A percentile compares a stretch with the other conserved stretches of the same genome.
These are phyloP conservation scores for Trypanosoma platydactyli DNA, from an alignment of 208 protist genomes.

Conservation along the genomic window DNA sequence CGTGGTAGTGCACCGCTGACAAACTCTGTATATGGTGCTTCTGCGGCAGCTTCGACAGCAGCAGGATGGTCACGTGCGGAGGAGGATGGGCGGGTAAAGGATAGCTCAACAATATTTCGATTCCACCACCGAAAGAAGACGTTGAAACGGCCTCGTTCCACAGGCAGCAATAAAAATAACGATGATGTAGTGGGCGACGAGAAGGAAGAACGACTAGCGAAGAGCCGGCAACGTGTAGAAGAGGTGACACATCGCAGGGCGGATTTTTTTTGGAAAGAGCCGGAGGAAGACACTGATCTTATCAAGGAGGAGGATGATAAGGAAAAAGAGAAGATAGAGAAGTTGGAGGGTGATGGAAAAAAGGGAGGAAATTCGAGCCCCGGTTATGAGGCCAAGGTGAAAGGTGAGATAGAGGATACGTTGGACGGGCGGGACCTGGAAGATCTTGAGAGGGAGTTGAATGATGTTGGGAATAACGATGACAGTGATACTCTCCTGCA, in stretches of 20 bases:
- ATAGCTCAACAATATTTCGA: slow-evolving; percentile 81
- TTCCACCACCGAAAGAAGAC: slow-evolving; percentile 46
- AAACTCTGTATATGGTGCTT: slow-evolving; percentile 80
- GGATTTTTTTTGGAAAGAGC: slow-evolving; percentile 24
- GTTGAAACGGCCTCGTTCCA: neutral
- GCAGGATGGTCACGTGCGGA: slow-evolving; percentile 56
- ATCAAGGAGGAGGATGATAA: slow-evolving; percentile 5
- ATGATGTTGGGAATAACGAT: slow-evolving; percentile 11
- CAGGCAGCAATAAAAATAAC: neutral
- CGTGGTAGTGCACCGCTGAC: slow-evolving; percentile 70
- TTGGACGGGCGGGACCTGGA: slow-evolving; percentile 43
- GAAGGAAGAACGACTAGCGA: slow-evolving; percentile 7
- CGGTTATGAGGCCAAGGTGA: neutral
- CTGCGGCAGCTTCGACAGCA: slow-evolving; percentile 72
- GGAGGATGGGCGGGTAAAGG: slow-evolving; percentile 49
- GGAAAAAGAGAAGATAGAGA: slow-evolving; percentile 12
- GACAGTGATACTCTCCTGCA: slow-evolving; percentile 23
- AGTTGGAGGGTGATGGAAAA: slow-evolving; percentile 13
- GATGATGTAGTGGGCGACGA: neutral
- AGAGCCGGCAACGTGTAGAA: slow-evolving; percentile 19
- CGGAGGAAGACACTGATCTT: slow-evolving; percentile 22
- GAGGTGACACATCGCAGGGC: slow-evolving; percentile 20
- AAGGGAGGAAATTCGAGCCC: neutral
- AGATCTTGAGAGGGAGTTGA: slow-evolving; percentile 45
- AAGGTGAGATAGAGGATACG: neutral